Percentiles rank a stretch among this genome's conserved stretches.
phyloP scores from a whole-genome alignment of 768 basidiomycete genomes.

The Coprinellus aureogranulatus region DNA sequence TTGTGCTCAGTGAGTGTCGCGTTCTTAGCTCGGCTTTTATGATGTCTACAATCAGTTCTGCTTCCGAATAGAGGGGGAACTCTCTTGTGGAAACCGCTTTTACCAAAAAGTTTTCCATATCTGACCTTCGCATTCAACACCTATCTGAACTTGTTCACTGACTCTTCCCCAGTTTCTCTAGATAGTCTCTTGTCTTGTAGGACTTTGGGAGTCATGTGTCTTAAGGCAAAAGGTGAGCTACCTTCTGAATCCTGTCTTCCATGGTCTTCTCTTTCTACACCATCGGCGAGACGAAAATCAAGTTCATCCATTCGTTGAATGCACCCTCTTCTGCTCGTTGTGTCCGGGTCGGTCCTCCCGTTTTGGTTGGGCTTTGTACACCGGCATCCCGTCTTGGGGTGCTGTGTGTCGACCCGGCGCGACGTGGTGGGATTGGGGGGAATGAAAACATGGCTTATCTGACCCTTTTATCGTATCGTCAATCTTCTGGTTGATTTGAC shows the following conservation, averaged over 20 bases:
- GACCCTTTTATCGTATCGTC: background rate
- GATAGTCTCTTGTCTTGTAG: background rate
- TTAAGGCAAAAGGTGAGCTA: background rate
- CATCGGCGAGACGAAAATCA: conserved; percentile 11
- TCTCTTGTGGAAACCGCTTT: conserved; percentile 11
- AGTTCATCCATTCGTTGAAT: conserved; percentile 14
- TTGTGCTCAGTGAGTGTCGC: background rate
- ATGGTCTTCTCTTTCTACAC: background rate
- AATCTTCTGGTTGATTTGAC: background rate
- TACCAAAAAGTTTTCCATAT: conserved; percentile 7
- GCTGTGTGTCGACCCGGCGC: background rate
- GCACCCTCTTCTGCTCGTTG: conserved; percentile 1
- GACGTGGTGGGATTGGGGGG: conserved; percentile 1
- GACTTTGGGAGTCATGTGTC: background rate
- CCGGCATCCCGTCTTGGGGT: background rate
- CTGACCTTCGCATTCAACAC: conserved; percentile 1
- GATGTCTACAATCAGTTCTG: conserved; percentile 13
- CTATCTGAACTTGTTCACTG: background rate
- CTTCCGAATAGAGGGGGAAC: conserved; percentile 11
- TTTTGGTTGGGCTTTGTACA: background rate
- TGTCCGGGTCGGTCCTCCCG: background rate
- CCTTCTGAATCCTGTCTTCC: background rate
- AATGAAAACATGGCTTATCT: conserved; percentile 6
- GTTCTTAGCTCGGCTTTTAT: background rate
- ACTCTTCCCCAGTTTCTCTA: background rate